These are phyloP conservation scores for Penicillium steckii DNA, from an alignment of 495 filamentous ascomycete genomes.

Conservation along the genomic window DNA sequence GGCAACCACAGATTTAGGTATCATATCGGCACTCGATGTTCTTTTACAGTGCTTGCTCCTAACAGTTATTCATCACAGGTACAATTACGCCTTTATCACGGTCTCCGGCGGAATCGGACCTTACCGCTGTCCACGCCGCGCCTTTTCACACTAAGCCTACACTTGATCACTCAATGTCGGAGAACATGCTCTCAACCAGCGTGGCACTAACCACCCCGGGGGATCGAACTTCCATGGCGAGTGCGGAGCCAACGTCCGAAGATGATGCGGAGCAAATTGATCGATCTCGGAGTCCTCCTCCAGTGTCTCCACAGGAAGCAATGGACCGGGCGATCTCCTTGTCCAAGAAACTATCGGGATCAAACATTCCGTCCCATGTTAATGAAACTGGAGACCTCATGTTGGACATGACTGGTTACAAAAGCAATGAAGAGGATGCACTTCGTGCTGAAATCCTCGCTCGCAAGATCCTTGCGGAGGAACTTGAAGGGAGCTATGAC, in stretches of 20 bases:
- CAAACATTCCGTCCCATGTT: slow-evolving; percentile 89
- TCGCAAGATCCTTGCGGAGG: slow-evolving; percentile 92
- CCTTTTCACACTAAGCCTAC: slow-evolving; percentile 30
- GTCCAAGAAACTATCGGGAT: slow-evolving; percentile 81
- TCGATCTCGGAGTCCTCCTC: slow-evolving; percentile 73
- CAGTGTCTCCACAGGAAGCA: slow-evolving; percentile 70
- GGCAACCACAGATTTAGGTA: slow-evolving; percentile 53
- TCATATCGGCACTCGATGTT: background rate
- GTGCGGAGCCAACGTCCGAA: background rate
- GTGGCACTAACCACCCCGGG: slow-evolving; percentile 5
- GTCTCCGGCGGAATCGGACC: slow-evolving; percentile 56
- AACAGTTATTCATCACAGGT: slow-evolving; percentile 34
- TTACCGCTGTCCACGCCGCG: slow-evolving; percentile 26
- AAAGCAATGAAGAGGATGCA: slow-evolving; percentile 87
- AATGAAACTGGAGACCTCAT: slow-evolving; percentile 94
- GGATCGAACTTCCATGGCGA: slow-evolving; percentile 2
- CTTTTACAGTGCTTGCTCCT: background rate
- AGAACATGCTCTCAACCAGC: slow-evolving; percentile 40
- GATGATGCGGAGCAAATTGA: slow-evolving; percentile 4
- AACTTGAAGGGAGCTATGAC: slow-evolving; percentile 92
- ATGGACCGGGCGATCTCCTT: slow-evolving; percentile 79
- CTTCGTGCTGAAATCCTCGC: slow-evolving; percentile 88
- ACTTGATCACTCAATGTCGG: slow-evolving; percentile 54
- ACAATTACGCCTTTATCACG: slow-evolving; percentile 61
- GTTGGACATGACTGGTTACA: slow-evolving; percentile 98